A percentile compares a stretch with the other conserved stretches of the same genome.
These are phyloP conservation scores for Exophiala sideris DNA, from an alignment of 2,329 filamentous ascomycete species.

Conservation along the genomic window DNA sequence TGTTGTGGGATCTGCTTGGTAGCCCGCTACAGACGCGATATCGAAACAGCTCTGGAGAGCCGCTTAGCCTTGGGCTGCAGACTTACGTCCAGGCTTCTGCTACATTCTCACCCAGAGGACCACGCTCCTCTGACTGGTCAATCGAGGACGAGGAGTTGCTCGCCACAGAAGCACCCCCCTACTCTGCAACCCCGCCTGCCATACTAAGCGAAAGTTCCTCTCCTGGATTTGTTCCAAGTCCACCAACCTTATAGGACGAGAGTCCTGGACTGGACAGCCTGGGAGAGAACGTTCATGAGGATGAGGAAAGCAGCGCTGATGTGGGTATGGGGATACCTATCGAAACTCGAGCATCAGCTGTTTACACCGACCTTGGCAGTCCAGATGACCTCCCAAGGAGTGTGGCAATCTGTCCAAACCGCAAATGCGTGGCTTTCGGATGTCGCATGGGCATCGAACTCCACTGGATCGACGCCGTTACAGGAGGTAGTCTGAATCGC, in stretches of 20 bases:
- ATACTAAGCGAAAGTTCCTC: background rate
- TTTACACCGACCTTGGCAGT: constrained; percentile 55
- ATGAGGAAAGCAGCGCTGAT: background rate
- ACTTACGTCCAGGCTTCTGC: constrained; percentile 13
- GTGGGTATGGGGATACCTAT: constrained; percentile 10
- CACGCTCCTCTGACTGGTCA: constrained; percentile 1
- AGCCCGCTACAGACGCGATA: constrained; percentile 23
- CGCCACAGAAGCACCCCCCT: background rate
- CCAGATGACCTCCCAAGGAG: constrained; percentile 62
- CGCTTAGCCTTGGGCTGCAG: constrained; percentile 23
- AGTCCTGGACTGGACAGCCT: background rate
- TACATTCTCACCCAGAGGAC: background rate
- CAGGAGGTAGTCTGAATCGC: constrained; percentile 37
- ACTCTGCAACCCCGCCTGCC: background rate
- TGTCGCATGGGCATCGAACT: constrained; percentile 61
- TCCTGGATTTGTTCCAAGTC: constrained; percentile 1
- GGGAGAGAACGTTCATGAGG: background rate
- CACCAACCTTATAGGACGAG: constrained; percentile 14
- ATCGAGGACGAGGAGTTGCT: constrained; percentile 3
- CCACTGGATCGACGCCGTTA: constrained; percentile 55
- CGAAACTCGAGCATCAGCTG: constrained; percentile 18
- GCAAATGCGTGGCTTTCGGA: constrained; percentile 63
- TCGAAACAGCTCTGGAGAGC: constrained; percentile 20
- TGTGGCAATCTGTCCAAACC: constrained; percentile 63
- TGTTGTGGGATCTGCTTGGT: constrained; percentile 54